These are phyloP conservation scores for Begonia peltatifolia DNA, from an alignment of 306 rosid genomes.

Conservation along the genomic window DNA sequence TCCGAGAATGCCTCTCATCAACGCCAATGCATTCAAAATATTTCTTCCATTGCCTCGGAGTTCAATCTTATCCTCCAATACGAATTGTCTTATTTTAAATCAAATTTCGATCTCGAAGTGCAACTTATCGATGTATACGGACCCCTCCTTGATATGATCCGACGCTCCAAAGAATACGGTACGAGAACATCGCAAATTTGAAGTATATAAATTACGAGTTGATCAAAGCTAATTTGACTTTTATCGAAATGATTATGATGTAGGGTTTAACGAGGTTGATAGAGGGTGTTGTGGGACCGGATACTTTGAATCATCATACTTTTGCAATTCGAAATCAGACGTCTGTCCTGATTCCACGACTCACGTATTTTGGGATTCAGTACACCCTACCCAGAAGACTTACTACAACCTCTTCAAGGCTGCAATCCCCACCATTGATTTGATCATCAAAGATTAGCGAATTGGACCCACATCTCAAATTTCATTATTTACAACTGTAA, in stretches of 20 bases:
- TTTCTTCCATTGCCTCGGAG: constrained; percentile 29
- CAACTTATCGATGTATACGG: constrained; percentile 36
- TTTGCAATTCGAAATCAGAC: constrained; percentile 29
- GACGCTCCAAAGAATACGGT: constrained; percentile 25
- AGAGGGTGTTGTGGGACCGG: constrained; percentile 71
- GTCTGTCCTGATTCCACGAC: constrained; percentile 36
- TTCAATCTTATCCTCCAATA: constrained; percentile 47
- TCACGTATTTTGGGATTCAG: constrained; percentile 59
- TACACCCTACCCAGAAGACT: constrained; percentile 49
- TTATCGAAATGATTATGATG: too few species aligned
- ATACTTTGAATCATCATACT: constrained; percentile 27
- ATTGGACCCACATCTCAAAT: too few species aligned
- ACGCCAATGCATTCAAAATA: constrained; percentile 31
- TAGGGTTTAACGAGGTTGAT: constrained; percentile 38
- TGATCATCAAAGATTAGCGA: constrained; percentile 14
- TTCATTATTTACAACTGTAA: too few species aligned
- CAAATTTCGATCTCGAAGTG: constrained; percentile 16
- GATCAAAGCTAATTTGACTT: too few species aligned
- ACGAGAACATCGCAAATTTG: neutral
- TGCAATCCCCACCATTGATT: constrained; percentile 18
- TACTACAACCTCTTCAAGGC: constrained; percentile 30
- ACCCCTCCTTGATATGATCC: constrained; percentile 29
- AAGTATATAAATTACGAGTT: too few species aligned
- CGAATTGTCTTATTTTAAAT: constrained; percentile 19
- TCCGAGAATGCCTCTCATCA: constrained; percentile 13